Evolutionary conservation across 2,329 filamentous ascomycete species (phyloP).

Genomic region (Metarhizium anisopliae): DNA sequence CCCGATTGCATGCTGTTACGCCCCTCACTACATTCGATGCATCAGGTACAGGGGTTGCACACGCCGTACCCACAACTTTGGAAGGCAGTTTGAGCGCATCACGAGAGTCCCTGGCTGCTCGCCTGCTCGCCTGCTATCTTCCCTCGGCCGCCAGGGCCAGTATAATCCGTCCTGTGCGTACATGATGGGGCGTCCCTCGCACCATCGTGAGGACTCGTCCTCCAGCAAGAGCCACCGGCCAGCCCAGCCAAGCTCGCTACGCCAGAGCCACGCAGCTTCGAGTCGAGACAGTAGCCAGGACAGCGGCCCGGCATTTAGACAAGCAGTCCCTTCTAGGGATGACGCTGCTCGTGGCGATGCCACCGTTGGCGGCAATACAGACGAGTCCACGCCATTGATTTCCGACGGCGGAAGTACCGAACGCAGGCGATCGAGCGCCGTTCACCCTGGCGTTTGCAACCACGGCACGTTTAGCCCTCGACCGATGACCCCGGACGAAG

Average conservation of each 20-base stretch:
- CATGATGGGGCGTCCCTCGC: slow-evolving; percentile 19
- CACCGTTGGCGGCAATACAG: slow-evolving; percentile 10
- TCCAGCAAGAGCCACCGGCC: slow-evolving; percentile 28
- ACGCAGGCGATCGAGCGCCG: slow-evolving; percentile 10
- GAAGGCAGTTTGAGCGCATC: background rate
- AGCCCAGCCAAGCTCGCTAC: slow-evolving; percentile 34
- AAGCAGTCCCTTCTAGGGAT: slow-evolving; percentile 4
- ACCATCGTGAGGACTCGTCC: slow-evolving; percentile 19
- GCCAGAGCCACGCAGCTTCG: slow-evolving; percentile 32
- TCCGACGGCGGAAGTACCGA: slow-evolving; percentile 6
- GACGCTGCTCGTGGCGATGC: slow-evolving; percentile 9
- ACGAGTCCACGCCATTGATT: slow-evolving; percentile 45
- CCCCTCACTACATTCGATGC: background rate
- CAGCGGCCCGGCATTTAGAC: slow-evolving; percentile 7
- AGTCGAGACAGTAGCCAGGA: slow-evolving; percentile 12
- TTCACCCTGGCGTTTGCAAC: slow-evolving; percentile 42
- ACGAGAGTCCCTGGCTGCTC: background rate
- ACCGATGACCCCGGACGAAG: slow-evolving; percentile 39
- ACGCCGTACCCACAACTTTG: background rate
- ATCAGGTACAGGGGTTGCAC: background rate
- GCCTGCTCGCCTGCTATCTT: background rate
- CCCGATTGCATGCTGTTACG: background rate
- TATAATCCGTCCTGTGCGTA: background rate
- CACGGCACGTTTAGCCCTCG: slow-evolving; percentile 73
- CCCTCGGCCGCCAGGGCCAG: background rate